Evolutionary conservation across 108 stramenopile species (phyloP), one percentile per base, ranked within the genome.

Genomic region (Schizochytrium sp.): DNA sequence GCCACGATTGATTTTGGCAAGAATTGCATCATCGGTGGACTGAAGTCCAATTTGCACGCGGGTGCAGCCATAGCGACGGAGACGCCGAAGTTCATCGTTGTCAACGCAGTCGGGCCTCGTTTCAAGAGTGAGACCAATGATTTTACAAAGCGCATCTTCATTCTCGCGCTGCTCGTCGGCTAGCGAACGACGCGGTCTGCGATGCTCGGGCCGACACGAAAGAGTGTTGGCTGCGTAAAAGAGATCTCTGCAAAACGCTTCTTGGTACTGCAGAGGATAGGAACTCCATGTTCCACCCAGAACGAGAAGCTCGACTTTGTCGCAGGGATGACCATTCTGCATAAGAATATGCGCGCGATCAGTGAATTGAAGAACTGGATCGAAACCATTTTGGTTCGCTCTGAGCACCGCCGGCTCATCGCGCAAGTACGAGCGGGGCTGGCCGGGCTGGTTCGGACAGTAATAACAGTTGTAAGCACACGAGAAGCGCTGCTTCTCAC

Each of bases 41-140:
- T 99, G 99, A 10, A 99, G 97, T 5, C 99, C 99, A 90, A 99
- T 98, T 90, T 99, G 97, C 89, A 99, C 96, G 6, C 99, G 91
- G 25, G 99, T 99, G 91, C 99, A 99, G 51, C 99, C 99, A 90
- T 98, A 99, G 72, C 93, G 91, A 59, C 97, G 89, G 96, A 99
- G 97, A 10, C 69, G 87, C 23, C 60, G n/a, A 0, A 58, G 18
- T 43, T 91, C 90, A 23, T 72, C 72, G 16, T 89, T 63, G 47
- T 69, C 59, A 63, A 91, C 87, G 29, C 88, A 88, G 94, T 98
- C 98, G 4, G 98, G 98, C 47, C 98, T 89, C 8, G 98, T 98
- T 89, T 98, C 98, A 87, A 98, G 96, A 12, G 98, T 98, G 76
- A 98, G 96, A 5, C 97, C 98, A 89, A 97, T 97, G 87, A 97